These are phyloP conservation scores for Trichoderma orchidacearum DNA, from an alignment of 495 filamentous ascomycete genomes.

Conservation along the genomic window DNA sequence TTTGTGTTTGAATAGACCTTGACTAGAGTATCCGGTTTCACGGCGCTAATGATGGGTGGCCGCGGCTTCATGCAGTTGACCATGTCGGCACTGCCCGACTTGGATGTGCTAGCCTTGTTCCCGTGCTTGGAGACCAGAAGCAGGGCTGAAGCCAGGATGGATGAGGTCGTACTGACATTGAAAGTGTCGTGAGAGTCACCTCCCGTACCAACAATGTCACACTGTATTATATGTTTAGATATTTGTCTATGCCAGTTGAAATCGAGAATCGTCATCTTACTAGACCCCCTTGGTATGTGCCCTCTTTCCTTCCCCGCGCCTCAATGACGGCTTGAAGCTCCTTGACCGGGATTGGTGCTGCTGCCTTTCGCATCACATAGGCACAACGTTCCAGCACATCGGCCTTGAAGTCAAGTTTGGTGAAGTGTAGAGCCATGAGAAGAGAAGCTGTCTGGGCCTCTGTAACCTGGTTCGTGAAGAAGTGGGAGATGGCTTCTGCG, in stretches of 20 bases:
- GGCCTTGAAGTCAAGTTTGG: constrained; percentile 59
- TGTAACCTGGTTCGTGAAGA: constrained; percentile 75
- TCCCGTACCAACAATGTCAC: constrained; percentile 96
- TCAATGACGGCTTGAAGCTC: constrained; percentile 30
- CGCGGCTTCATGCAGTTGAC: constrained; percentile 54
- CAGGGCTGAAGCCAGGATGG: constrained; percentile 75
- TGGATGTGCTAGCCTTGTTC: constrained; percentile 88
- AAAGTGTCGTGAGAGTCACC: constrained; percentile 95
- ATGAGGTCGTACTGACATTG: constrained; percentile 91
- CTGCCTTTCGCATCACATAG: constrained; percentile 45
- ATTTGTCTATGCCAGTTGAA: not conserved
- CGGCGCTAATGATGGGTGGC: constrained; percentile 56
- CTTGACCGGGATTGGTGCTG: constrained; percentile 33
- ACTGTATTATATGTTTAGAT: constrained; percentile 30
- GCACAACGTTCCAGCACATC: constrained; percentile 72
- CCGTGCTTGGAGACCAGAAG: constrained; percentile 88
- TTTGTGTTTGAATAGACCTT: constrained; percentile 61
- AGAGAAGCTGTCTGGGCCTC: constrained; percentile 73
- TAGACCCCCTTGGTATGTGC: constrained; percentile 56
- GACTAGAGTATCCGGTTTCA: constrained; percentile 55
- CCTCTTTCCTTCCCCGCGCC: constrained; percentile 42
- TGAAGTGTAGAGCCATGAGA: constrained; percentile 80
- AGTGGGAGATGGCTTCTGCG: constrained; percentile 70
- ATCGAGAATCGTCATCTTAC: constrained; percentile 24
- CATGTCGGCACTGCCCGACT: constrained; percentile 90